Conservation (phyloP, 2,329 filamentous ascomycete species). For the Mycogone perniciosa region DNA sequence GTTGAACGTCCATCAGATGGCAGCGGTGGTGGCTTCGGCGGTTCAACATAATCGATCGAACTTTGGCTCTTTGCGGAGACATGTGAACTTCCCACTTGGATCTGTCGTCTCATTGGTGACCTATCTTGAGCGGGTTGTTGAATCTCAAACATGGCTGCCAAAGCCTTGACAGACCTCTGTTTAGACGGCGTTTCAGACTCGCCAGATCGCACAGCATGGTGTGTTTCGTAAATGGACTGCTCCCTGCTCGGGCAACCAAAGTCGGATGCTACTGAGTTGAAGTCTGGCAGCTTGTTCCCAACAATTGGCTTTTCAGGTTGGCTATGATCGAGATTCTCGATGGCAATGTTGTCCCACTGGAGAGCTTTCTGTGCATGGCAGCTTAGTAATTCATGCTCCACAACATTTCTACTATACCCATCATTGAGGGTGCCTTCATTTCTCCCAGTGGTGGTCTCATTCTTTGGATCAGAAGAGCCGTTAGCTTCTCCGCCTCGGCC, state of each 20-base stretch:
- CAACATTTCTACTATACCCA: not conserved
- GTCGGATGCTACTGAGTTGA: not conserved
- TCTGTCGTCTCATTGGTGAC: not conserved
- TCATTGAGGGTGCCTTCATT: not conserved
- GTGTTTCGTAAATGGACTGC: not conserved
- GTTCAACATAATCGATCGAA: too few species aligned
- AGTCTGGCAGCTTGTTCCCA: not conserved
- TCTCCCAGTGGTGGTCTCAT: not conserved
- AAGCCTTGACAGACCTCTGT: conserved; percentile 37
- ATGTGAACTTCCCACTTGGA: not conserved
- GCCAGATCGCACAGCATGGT: conserved; percentile 12
- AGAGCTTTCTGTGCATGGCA: too few species aligned
- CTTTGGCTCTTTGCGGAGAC: not conserved
- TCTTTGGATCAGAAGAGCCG: not conserved
- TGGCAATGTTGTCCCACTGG: too few species aligned
- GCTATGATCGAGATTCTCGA: not conserved
- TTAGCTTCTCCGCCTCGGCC: not conserved
- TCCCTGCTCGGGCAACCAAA: not conserved
- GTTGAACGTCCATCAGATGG: too few species aligned
- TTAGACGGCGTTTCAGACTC: conserved; percentile 20
- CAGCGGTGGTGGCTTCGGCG: too few species aligned
- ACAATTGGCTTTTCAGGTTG: not conserved
- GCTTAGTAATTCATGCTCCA: not conserved
- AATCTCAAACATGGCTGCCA: conserved; percentile 47
- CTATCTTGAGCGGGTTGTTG: conserved; percentile 11